phyloP scores from a whole-genome alignment of 2,329 filamentous ascomycete species.

The Dothistroma septosporum region DNA sequence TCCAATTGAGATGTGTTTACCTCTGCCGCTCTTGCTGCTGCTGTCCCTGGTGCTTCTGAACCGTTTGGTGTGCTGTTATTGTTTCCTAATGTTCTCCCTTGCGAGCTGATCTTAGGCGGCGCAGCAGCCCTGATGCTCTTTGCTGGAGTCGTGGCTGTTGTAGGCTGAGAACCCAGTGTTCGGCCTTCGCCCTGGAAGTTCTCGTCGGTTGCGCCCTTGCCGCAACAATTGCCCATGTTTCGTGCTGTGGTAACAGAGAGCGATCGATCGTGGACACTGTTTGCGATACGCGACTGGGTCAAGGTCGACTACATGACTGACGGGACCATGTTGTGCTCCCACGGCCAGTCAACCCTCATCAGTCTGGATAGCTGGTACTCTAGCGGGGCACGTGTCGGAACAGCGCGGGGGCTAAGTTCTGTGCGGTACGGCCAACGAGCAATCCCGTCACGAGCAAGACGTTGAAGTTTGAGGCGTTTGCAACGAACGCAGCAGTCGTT shows the following conservation, averaged over 20 bases:
- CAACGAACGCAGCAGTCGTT: neutral
- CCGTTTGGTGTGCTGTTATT: constrained; percentile 31
- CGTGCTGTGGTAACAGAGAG: constrained; percentile 7
- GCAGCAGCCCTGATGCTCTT: constrained; percentile 37
- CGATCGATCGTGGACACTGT: neutral
- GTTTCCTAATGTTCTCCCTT: constrained; percentile 60
- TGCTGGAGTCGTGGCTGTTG: constrained; percentile 42
- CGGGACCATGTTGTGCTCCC: neutral
- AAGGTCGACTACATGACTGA: neutral
- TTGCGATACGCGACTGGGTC: neutral
- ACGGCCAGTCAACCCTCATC: neutral
- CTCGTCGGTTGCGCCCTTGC: constrained; percentile 58
- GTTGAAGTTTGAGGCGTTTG: neutral
- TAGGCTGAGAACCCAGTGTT: constrained; percentile 58
- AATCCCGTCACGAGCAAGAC: neutral
- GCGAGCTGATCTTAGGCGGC: constrained; percentile 47
- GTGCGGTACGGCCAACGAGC: neutral
- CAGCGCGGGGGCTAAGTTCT: neutral
- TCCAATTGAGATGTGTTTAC: constrained; percentile 44
- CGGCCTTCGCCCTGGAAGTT: constrained; percentile 70
- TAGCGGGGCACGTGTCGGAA: neutral
- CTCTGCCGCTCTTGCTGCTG: constrained; percentile 79
- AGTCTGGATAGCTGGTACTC: too few species aligned
- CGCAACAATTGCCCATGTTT: constrained; percentile 82
- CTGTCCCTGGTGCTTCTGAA: constrained; percentile 59